phyloP scores from a whole-genome alignment of 108 stramenopile species.

The Cyclotella sp. region DNA sequence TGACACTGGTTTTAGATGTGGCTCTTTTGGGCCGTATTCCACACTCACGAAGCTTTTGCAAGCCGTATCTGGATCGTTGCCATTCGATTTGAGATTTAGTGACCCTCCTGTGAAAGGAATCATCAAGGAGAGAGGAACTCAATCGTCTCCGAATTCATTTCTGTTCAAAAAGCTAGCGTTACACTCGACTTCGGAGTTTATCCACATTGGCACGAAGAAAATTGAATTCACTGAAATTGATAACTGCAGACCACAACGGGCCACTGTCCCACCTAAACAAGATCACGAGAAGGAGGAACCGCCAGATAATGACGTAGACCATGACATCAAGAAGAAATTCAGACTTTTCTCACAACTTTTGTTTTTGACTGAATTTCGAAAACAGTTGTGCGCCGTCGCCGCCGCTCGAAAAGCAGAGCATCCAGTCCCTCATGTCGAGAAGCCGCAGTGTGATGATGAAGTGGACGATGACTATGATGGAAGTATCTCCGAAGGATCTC shows the following conservation, averaged over 20 bases:
- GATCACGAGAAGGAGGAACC: slow-evolving; percentile 10
- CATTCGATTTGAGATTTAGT: slow-evolving; percentile 82
- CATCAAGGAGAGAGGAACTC: slow-evolving; percentile 75
- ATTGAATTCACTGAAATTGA: slow-evolving; percentile 24
- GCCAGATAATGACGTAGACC: slow-evolving; percentile 3
- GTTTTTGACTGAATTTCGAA: slow-evolving; percentile 65
- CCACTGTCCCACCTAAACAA: background rate
- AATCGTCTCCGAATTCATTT: slow-evolving; percentile 80
- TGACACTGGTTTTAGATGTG: slow-evolving; percentile 88
- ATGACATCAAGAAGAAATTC: slow-evolving; percentile 43
- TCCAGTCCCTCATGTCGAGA: slow-evolving; percentile 1
- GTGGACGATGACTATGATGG: slow-evolving; percentile 62
- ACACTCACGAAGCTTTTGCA: slow-evolving; percentile 80
- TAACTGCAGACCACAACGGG: background rate
- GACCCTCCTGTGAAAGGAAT: slow-evolving; percentile 78
- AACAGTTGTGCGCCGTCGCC: slow-evolving; percentile 73
- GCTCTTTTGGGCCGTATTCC: slow-evolving; percentile 89
- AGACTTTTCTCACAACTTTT: slow-evolving; percentile 75
- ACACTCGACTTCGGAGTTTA: slow-evolving; percentile 51
- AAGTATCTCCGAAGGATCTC: slow-evolving; percentile 60
- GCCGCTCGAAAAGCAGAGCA: slow-evolving; percentile 60
- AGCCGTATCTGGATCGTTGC: slow-evolving; percentile 84
- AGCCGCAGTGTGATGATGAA: slow-evolving; percentile 19
- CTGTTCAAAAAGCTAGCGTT: slow-evolving; percentile 77
- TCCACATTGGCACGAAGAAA: slow-evolving; percentile 34